Base-by-base conservation (phyloP, 2,329 filamentous ascomycete genomes). In the Ceratocystis alfenasii region DNA sequence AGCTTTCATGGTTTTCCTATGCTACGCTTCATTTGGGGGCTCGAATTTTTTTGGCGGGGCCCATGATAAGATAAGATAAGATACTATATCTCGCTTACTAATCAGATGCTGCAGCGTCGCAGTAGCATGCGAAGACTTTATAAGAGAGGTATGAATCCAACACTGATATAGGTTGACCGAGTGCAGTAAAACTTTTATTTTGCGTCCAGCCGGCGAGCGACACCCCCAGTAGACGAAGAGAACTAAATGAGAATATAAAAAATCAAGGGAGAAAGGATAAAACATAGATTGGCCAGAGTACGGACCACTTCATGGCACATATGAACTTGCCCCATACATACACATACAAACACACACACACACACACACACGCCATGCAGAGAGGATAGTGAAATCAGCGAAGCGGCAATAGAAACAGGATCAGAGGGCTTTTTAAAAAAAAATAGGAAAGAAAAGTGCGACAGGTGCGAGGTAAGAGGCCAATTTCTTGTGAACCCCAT, bases 21-120 rank as follows among this genome's bases (percentile, higher is more conserved):
- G 20, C n/a, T 59, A 55, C 28, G 12, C 48, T 28, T 60, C 20
- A 33, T 66, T 61, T 53, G 22, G 53, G 30, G n/a, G 48, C 57
- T 63, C 41, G 50, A 68, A 53, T 66, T 68, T 68, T 65, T 68
- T 68, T 65, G 44, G 63, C 28, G 62, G 65, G 65, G 60, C 67
- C 41, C 7, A 12, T 20, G 62, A 67, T 65, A 63, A 63, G 65
- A 66, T 68, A 60, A 65, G 67, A 62, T 66, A 62, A 67, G 65
- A 64, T 59, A 60, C 12, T 7, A 46, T n/a, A 17, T 59, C 15
- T 10, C 10, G 33, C 17, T 53, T 22, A 62, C 17, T 65, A 48
- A 65, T 44, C 64, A 44, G 10, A 1, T 28, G 1, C 6, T 33
- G 30, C 5, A 33, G 30, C 1, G 22, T 1, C 28, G 1, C 10